Percentiles rank a stretch among this genome's conserved stretches.
Conservation (phyloP, 441 rosid species). For the Adansonia madagascariensis region DNA sequence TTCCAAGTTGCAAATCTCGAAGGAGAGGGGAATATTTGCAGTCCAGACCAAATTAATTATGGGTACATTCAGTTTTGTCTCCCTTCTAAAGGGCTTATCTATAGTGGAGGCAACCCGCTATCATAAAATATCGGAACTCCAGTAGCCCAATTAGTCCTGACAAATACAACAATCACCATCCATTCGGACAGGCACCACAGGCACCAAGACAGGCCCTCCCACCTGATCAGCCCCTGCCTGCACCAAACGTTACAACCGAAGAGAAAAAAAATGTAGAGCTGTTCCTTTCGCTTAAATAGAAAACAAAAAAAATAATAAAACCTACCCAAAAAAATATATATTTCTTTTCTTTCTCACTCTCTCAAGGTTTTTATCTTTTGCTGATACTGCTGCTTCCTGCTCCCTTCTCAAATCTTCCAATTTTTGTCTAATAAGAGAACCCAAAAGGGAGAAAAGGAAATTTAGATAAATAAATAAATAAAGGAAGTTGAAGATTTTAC, state of each 20-base stretch:
- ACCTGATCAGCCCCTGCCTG: not conserved
- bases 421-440: not conserved
- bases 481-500: slow-evolving; percentile 1
- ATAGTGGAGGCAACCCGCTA: no score
- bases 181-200: not conserved
- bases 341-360: not conserved
- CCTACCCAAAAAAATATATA: not conserved
- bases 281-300: not conserved
- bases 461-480: not conserved
- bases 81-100: no score
- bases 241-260: not conserved
- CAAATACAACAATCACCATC: not conserved
- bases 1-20: no score
- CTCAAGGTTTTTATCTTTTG: not conserved
- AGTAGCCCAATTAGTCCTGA: not conserved
- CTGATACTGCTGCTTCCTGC: not conserved
- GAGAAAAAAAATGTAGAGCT: not conserved
- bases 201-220: not conserved
- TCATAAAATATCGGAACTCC: no score
- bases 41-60: no score
- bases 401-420: slow-evolving; percentile 5
- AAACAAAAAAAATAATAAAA: no score
- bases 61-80: no score
- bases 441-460: not conserved
- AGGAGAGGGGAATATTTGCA: no score